Base-by-base conservation (phyloP, 225 moss, liverwort and hornwort genomes). In the Physcomitrium patens region DNA sequence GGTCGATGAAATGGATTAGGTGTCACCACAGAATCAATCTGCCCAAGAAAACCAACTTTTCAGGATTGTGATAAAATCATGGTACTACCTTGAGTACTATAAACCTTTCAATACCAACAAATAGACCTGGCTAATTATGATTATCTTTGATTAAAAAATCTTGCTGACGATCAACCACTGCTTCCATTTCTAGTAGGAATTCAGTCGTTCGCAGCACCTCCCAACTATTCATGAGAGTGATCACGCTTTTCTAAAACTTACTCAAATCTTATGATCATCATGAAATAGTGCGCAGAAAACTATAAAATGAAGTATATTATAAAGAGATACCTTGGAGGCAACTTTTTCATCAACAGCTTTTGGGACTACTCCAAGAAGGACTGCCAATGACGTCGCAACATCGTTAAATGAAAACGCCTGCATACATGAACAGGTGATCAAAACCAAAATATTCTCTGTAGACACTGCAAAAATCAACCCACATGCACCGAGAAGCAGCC, bases 1-100 rank as follows among this genome's bases (percentile, higher is more conserved):
- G 77, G 77, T 53, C 77, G 77, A 23, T 42, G 53, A 41, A 77
- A 77, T 37, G 70, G 70, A 64, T 77, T 42, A 18, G 70, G 77
- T 54, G 69, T 13, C 53, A 77, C 23, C 52, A 77, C 12, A 27
- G 70, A 69, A 22, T 77, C 70, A 10, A 77, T 53, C 77, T 77
- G 77, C 43, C 31, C 31, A 51, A 19, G 16, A 54, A 48, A 46
- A 73, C 11, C 64, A 65, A 42, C 19, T 43, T 43, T 1, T 19
- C 15, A 44, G 45, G 12, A 16, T 45, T 17, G 3, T 0, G 2
- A n/a, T 10, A 17, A n/a, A 65, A 65, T 10, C 18, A 65, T n/a
- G 3, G 31, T 27, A 14, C 60, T 17, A 60, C 60, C 6, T 60
- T 19, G 31, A 60, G 16, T 13, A 27, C 31, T 60, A 1, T 7